Percentiles rank a stretch among this genome's conserved stretches.
These are phyloP conservation scores for Penicillium longicatenatum DNA, from an alignment of 495 filamentous ascomycete genomes.

Conservation along the genomic window DNA sequence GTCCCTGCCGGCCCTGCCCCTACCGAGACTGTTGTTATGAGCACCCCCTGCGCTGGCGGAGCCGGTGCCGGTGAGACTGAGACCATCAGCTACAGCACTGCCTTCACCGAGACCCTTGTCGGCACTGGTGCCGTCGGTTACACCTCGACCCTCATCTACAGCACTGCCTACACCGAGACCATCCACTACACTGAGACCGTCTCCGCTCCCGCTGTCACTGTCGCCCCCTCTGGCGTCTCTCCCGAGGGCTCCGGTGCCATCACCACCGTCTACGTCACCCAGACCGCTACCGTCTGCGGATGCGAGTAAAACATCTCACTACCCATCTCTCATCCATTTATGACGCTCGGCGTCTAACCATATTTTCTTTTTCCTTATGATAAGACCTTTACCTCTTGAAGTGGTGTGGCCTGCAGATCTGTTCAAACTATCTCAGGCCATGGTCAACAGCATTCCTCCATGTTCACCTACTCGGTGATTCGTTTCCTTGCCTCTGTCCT, in stretches of 20 bases:
- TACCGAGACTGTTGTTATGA: not conserved
- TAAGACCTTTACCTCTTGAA: conserved; percentile 20
- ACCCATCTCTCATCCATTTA: not conserved
- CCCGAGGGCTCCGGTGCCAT: conserved; percentile 9
- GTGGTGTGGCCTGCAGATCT: conserved; percentile 15
- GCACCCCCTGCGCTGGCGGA: not conserved
- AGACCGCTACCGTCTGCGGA: conserved; percentile 27
- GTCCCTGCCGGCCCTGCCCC: not conserved
- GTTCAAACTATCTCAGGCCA: not conserved
- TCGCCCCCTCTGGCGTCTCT: conserved; percentile 11
- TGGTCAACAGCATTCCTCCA: not conserved
- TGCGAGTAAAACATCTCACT: conserved; percentile 17
- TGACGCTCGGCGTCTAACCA: not conserved
- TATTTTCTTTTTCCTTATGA: conserved; percentile 21
- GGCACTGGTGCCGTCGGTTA: conserved; percentile 4
- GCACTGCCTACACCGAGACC: conserved; percentile 8
- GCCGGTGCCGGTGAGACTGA: conserved; percentile 5
- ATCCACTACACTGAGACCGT: conserved; percentile 24
- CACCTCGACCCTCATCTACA: conserved; percentile 23
- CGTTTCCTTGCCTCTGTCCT: conserved; percentile 17
- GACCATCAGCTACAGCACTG: not conserved
- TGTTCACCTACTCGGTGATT: not conserved
- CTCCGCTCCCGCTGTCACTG: not conserved
- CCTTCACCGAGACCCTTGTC: not conserved
- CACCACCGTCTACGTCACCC: conserved; percentile 33